Base-by-base conservation (phyloP, 176 grass and related monocot species). In the Triticum urartu region DNA sequence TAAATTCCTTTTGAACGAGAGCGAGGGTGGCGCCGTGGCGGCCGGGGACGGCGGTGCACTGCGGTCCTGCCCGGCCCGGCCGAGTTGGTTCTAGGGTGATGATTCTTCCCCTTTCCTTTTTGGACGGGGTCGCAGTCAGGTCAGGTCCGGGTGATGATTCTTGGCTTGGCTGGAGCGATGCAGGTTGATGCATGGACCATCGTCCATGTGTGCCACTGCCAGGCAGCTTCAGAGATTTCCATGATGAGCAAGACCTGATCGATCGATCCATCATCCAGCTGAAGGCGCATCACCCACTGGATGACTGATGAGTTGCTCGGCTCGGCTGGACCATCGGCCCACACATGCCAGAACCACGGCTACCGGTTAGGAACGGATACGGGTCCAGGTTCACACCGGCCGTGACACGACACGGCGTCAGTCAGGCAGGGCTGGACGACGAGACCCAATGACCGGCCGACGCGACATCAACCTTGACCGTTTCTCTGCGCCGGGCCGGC, bases 161-260 rank as follows among this genome's bases (percentile, higher is more conserved):
- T 24, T 14, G 14, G 59, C 60, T 24, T 14, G 14, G 59, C 22
- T 38, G 24, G 24, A 47, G 35, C 22, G 25, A 21, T 21, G 52
- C 5, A 3, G 47, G 15, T n/a, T 24, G 18, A 59, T 20, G 56
- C 22, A 6, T 34, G 80, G 71, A 69, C 34, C 86, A 48, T 48
- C 86, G 42, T 65, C 42, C 10, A 52, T 56, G 72, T 15, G 73
- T 45, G 32, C 22, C 14, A 11, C 64, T 45, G 32, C 17, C 14
- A 11, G 28, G 22, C 34, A 6, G 35, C 4, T 79, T 88, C 65
- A 66, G 64, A 75, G 56, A 73, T 84, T n/a, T 89, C 22, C 76
- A 56, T 58, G 39, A 64, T 84, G 28, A 28, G 30, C 20, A 1
- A 26, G 24, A 54, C 17, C 18, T 64, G 60, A 25, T 63, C 8